Percentiles rank a stretch among this genome's conserved stretches.
phyloP scores from a whole-genome alignment of 306 rosid genomes.

The Datisca glomerata region DNA sequence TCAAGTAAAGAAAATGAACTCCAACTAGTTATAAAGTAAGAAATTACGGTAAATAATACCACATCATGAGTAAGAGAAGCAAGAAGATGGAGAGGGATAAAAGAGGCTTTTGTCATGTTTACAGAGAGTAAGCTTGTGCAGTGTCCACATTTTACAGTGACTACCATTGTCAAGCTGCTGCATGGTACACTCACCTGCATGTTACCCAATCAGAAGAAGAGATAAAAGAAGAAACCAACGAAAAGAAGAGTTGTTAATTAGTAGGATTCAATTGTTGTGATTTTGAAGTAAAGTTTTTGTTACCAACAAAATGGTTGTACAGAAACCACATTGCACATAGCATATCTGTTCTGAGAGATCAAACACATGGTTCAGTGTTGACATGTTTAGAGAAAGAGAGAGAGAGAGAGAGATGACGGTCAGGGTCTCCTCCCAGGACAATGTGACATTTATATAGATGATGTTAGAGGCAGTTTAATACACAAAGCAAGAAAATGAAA shows the following conservation, averaged over 20 bases:
- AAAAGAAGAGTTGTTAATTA: too few species aligned
- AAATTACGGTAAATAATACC: conserved; percentile 7
- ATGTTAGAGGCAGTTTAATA: neutral
- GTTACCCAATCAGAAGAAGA: too few species aligned
- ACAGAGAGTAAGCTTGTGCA: conserved; percentile 79
- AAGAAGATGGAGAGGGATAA: conserved; percentile 68
- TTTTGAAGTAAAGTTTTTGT: too few species aligned
- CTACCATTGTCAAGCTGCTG: conserved; percentile 78
- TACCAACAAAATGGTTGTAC: conserved; percentile 73
- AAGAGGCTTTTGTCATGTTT: conserved; percentile 78
- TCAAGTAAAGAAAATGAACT: too few species aligned
- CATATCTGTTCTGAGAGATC: conserved; percentile 81
- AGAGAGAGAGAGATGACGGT: conserved; percentile 13
- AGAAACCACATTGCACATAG: conserved; percentile 83
- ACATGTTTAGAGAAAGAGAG: conserved; percentile 31
- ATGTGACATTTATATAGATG: neutral
- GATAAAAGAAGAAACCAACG: too few species aligned
- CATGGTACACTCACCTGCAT: conserved; percentile 89
- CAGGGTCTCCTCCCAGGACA: neutral
- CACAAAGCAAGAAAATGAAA: too few species aligned
- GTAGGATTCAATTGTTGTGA: too few species aligned
- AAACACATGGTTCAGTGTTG: conserved; percentile 50
- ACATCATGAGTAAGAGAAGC: conserved; percentile 34
- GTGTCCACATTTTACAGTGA: conserved; percentile 89
- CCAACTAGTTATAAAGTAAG: too few species aligned